A percentile compares a stretch with the other conserved stretches of the same genome.
These are phyloP conservation scores for Kodamaea nitidulidarum DNA, from an alignment of 805 yeast genomes.

Conservation along the genomic window DNA sequence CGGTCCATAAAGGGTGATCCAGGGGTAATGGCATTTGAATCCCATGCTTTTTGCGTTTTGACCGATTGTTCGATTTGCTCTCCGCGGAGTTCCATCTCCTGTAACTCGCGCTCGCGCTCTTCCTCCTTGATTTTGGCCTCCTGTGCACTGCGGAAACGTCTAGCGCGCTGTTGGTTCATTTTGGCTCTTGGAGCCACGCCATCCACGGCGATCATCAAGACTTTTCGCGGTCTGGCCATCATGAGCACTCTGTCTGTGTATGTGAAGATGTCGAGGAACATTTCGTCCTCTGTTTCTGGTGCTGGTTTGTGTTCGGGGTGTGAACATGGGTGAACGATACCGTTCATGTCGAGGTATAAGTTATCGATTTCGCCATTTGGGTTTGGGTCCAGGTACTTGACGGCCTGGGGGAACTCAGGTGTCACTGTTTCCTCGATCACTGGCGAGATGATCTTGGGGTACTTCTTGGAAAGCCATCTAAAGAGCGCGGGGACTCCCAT, in stretches of 20 bases:
- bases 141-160: constrained; percentile 87
- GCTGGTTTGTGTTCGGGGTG: constrained; percentile 97
- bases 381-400: constrained; percentile 69
- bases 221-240: constrained; percentile 94
- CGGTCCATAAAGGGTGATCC: constrained; percentile 98
- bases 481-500: constrained; percentile 99
- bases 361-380: constrained; percentile 97
- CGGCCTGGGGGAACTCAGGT: constrained; percentile 53
- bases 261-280: constrained; percentile 89
- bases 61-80: constrained; percentile 73
- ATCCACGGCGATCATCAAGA: constrained; percentile 92
- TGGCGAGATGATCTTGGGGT: constrained; percentile 90
- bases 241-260: constrained; percentile 88
- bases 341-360: constrained; percentile 94
- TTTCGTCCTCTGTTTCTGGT: constrained; percentile 94
- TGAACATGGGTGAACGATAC: constrained; percentile 98
- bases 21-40: constrained; percentile 94
- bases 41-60: constrained; percentile 80
- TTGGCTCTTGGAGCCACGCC: constrained; percentile 99
- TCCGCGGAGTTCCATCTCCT: constrained; percentile 60
- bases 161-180: constrained; percentile 94
- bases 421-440: constrained; percentile 68
- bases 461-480: constrained; percentile 90
- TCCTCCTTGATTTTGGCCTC: constrained; percentile 81
- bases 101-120: constrained; percentile 59